Base-by-base conservation (phyloP, 371 early-diverging fungal species). In the Mucor lusitanicus region DNA sequence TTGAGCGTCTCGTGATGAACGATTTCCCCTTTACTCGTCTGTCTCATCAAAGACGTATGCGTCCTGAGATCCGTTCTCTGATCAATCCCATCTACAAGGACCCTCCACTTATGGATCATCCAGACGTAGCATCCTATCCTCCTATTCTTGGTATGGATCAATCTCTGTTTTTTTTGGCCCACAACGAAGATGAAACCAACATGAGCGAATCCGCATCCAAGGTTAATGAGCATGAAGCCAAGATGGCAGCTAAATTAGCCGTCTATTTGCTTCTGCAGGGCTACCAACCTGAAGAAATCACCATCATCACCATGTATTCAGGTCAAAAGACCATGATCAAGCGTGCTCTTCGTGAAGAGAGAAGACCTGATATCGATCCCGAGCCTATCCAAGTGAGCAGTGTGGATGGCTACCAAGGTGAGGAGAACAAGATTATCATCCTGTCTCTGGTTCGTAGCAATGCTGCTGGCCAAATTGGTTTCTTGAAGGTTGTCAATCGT, bases 341-440 rank as follows among this genome's bases (percentile, higher is more conserved):
- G 40, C 72, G 76, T 32, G 64, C 56, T 3, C 61, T 88, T 23
- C 74, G 81, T 0, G 78, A 76, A 0, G 83, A 81, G 39, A 59
- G 74, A 28, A 56, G 70, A 7, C 46, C 59, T 0, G 67, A 71
- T 28, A 46, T 79, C 2, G 80, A 78, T 39, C 59, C 72, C 0
- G 62, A 72, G 0, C 37, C 54, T 0, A 78, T 91, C 37, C 77
- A 81, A 4, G 84, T 92, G 1, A 83, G 87, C 21, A 92, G 93
- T 48, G 90, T 94, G 5, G 93, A 92, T 74, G 91, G 91, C 6
- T 95, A 89, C 63, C 92, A 95, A 72, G 94, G 94, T 48, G 88
- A 89, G 64, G 90, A 91, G 70, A 86, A 85, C 63, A 91, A 92
- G 40, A 87, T 92, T 37, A 90, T 92, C 62, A 85, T 93, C 30